These are phyloP conservation scores for Diutina ranongensis DNA, from an alignment of 1,139 yeast species.

Conservation along the genomic window DNA sequence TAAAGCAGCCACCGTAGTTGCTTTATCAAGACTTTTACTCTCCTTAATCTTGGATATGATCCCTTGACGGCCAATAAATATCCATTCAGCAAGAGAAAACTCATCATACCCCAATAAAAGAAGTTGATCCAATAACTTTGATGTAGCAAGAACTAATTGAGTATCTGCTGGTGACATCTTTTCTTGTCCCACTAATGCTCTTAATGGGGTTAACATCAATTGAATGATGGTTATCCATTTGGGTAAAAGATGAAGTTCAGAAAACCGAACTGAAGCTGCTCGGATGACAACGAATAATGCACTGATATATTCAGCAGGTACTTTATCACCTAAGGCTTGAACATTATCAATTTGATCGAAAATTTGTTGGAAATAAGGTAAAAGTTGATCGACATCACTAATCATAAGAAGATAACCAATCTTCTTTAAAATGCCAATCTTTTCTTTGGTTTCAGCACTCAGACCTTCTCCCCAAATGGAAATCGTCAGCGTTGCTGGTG, in stretches of 20 bases:
- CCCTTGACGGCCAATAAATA: conserved; percentile 64
- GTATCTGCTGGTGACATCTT: conserved; percentile 27
- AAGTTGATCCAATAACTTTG: conserved; percentile 69
- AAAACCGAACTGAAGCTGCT: conserved; percentile 48
- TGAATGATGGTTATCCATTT: conserved; percentile 64
- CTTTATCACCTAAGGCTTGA: background rate
- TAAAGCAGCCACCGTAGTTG: background rate
- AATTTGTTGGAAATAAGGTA: background rate
- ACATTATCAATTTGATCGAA: background rate
- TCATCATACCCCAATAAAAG: conserved; percentile 63
- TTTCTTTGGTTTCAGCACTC: conserved; percentile 3
- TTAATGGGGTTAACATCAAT: conserved; percentile 42
- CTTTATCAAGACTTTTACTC: background rate
- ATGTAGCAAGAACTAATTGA: conserved; percentile 41
- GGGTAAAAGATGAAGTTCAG: conserved; percentile 52
- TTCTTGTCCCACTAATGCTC: conserved; percentile 19
- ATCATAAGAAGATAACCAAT: background rate
- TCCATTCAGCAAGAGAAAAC: conserved; percentile 75
- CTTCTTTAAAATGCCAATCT: background rate
- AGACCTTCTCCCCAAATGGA: conserved; percentile 4
- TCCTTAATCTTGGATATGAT: conserved; percentile 28
- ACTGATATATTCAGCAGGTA: background rate
- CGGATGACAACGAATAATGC: conserved; percentile 39
- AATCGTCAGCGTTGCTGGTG: conserved; percentile 3
- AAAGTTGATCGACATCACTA: background rate